Evolutionary conservation across 352 stramenopile species (phyloP), one percentile per base, ranked within the genome.

Genomic region (Globisporangium carolinianum): DNA sequence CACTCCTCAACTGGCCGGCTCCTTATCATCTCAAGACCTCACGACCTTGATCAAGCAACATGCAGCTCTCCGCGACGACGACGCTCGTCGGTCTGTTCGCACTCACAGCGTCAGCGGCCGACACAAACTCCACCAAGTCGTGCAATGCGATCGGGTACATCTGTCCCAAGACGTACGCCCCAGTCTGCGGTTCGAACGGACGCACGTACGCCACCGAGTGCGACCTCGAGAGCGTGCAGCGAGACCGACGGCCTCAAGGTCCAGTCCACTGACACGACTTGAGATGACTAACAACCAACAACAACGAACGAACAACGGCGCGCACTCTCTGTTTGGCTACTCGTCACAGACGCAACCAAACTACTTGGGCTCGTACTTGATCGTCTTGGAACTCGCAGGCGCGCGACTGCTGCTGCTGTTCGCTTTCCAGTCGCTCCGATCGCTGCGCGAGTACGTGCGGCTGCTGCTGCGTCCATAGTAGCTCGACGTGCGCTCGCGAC

Each of bases 121-220:
- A 3, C 39, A 45, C 38, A 6, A 42, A 6, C 38, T 6, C 38
- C 38, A 10, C 38, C 12, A 17, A 18, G 32, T 7, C 1, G 18
- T 53, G 49, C 32, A 14, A 1, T 7, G 49, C 49, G 32, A 53
- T 53, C 35, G 39, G 39, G 39, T 45, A 45, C 39, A 45, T 45
- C 39, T 45, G 39, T 4, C 39, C 39, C 39, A 45, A 45, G 39
- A 45, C 39, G 39, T 15, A 37, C 35, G 5, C 0, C 3, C 35
- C 49, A 0, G 35, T 53, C 12, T 76, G 68, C 46, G 68, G 68
- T 38, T 68, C 55, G 48, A 58, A 76, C 53, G 62, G 62, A 41
- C 70, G 70, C 47, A 76, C 68, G 7, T 76, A 76, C 56, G 39
- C 6, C 39, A 45, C 39, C 2, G 39, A 8, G 9, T 45, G 39